Evolutionary conservation across 441 rosid genomes (phyloP).

Genomic region (Croton setiger): DNA sequence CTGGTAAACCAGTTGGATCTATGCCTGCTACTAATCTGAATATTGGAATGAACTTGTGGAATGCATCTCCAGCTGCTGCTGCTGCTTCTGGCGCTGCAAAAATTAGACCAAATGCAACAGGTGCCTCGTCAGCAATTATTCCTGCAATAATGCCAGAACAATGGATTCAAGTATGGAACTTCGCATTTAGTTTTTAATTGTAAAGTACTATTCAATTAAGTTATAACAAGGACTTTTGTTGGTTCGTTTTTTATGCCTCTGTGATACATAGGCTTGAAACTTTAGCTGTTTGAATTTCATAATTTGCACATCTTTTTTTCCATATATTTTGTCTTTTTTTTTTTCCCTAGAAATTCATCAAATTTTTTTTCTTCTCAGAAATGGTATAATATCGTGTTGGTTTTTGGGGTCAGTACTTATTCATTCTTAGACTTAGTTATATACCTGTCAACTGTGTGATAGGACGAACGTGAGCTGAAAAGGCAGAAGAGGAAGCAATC

Average conservation of each 20-base stretch:
- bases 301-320: not conserved
- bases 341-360: not conserved
- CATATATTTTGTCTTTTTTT: not conserved
- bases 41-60: conserved; percentile 90
- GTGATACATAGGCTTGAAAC: not conserved
- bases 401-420: conserved; percentile 2
- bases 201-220: not conserved
- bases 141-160: conserved; percentile 54
- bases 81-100: conserved; percentile 54
- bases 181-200: not conserved
- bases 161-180: conserved; percentile 54
- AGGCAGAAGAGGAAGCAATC: conserved; percentile 93
- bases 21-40: conserved; percentile 73
- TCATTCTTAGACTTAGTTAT: not conserved
- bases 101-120: conserved; percentile 45
- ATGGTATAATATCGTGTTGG: not conserved
- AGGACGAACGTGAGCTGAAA: conserved; percentile 91
- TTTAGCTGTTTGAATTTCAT: not conserved
- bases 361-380: not conserved
- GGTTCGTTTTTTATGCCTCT: not conserved
- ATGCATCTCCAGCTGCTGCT: conserved; percentile 52
- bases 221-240: not conserved
- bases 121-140: conserved; percentile 34
- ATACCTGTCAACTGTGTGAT: conserved; percentile 14
- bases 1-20: conserved; percentile 60